Evolutionary conservation across 1,139 yeast genomes (phyloP), one percentile per base, ranked within the genome.

Genomic region (Nakaseomyces kungkrabaensis): DNA sequence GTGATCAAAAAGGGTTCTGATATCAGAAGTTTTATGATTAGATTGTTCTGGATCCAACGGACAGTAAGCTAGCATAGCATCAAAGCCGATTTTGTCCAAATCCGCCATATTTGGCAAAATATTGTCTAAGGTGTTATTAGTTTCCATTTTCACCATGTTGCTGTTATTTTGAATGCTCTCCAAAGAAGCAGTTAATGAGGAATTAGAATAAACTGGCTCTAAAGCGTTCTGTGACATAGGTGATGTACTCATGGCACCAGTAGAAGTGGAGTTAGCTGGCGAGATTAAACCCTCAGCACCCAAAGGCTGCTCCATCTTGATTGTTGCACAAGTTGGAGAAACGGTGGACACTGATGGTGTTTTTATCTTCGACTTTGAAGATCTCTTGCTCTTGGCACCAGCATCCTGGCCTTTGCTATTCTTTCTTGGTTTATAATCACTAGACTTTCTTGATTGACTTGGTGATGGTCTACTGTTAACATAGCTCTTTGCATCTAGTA

Each of bases 401-500:
- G 31, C 31, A 6, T 29, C 9, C 31, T 29, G 31, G 22, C 22
- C 32, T 11, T 26, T 38, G 5, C 32, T 25, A 13, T 4, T 25
- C 17, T 38, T 24, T 38, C 32, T 38, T 11, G 17, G 5, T 9
- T 24, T 38, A 7, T 5, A 6, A 4, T 38, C 43, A 2, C 10
- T 29, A 9, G 31, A 11, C 17, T 38, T 38, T 5, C 31, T 24
- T 4, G 43, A 25, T 38, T 11, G 36, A 17, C 26, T 27, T 26
- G 31, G 36, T 13, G 51, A 44, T 37, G 31, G 6, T 3, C 45
- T 50, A n/a, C 52, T 11, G 40, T 13, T 56, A 43, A 51, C 54
- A 45, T 59, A 60, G 46, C 58, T 52, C 17, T 57, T 59, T 3
- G 66, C 57, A 45, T 58, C 58, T 51, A 60, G 53, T 43, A 59